Conservation (phyloP, 2,329 filamentous ascomycete genomes). For the Escovopsis sp. region DNA sequence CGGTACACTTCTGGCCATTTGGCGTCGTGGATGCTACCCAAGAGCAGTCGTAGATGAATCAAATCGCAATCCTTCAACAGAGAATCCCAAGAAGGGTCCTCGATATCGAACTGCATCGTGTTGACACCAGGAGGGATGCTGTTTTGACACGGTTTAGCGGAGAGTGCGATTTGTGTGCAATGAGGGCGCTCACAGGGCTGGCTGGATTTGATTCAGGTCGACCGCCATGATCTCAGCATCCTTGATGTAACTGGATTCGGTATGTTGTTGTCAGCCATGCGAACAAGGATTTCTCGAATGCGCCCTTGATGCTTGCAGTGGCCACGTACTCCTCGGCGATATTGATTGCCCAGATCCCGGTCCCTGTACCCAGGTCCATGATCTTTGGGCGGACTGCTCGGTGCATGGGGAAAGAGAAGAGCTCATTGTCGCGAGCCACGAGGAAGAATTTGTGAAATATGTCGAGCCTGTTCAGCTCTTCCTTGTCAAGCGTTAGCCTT, state of each 20-base stretch:
- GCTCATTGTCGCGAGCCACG: slow-evolving; percentile 39
- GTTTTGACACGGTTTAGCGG: slow-evolving; percentile 7
- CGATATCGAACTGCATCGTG: slow-evolving; percentile 55
- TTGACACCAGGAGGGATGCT: slow-evolving; percentile 53
- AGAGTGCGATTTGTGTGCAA: too few relatives aligned
- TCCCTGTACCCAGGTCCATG: slow-evolving; percentile 66
- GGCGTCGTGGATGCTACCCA: slow-evolving; percentile 54
- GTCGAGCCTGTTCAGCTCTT: slow-evolving; percentile 65
- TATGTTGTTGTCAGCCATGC: slow-evolving; percentile 1
- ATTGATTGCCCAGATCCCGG: slow-evolving; percentile 82
- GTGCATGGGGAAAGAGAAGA: slow-evolving; percentile 10
- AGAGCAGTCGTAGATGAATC: slow-evolving; percentile 67
- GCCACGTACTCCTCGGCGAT: slow-evolving; percentile 52
- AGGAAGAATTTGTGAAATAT: slow-evolving; percentile 67
- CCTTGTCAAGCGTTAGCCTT: slow-evolving; percentile 24
- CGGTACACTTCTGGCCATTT: slow-evolving; percentile 61
- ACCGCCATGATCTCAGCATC: slow-evolving; percentile 22
- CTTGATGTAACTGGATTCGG: slow-evolving; percentile 8
- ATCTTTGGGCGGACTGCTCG: slow-evolving; percentile 22
- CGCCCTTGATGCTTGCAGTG: too few relatives aligned
- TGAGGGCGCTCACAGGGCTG: slow-evolving; percentile 18
- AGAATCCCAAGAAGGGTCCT: slow-evolving; percentile 48
- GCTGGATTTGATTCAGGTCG: slow-evolving; percentile 26
- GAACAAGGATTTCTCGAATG: too few relatives aligned
- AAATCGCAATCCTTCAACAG: slow-evolving; percentile 51